Evolutionary conservation across 805 yeast genomes (phyloP).

Genomic region (Wickerhamomyces mucosus): DNA sequence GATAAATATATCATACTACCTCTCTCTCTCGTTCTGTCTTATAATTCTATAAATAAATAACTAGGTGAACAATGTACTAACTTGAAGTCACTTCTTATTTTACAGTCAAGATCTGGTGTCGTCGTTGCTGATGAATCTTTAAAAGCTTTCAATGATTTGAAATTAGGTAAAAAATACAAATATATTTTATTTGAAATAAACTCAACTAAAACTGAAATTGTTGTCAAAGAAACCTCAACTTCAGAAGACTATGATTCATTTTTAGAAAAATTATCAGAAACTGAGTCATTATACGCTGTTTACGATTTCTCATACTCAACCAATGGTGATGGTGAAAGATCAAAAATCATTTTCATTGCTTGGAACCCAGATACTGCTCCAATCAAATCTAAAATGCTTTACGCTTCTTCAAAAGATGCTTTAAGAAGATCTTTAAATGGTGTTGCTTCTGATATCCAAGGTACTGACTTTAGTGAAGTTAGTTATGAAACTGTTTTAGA

Average conservation of each 20-base stretch:
- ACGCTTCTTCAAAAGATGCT: slow-evolving; percentile 97
- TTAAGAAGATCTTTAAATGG: slow-evolving; percentile 96
- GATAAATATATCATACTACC: too few relatives aligned
- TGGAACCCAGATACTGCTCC: slow-evolving; percentile 99
- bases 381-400: slow-evolving; percentile 92
- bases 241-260: slow-evolving; percentile 75
- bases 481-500: slow-evolving; percentile 89
- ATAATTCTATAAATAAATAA: too few relatives aligned
- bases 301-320: slow-evolving; percentile 95
- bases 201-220: slow-evolving; percentile 81
- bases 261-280: slow-evolving; percentile 84
- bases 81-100: not conserved
- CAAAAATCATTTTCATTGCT: slow-evolving; percentile 59
- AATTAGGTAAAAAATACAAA: slow-evolving; percentile 85
- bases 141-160: slow-evolving; percentile 89
- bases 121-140: slow-evolving; percentile 86
- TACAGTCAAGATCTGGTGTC: slow-evolving; percentile 36
- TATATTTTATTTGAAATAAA: slow-evolving; percentile 75
- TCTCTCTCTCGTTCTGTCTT: too few relatives aligned
- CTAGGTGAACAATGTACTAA: too few relatives aligned
- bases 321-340: slow-evolving; percentile 90
- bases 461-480: slow-evolving; percentile 96
- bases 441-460: slow-evolving; percentile 89
- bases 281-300: slow-evolving; percentile 92
- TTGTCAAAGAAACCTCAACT: slow-evolving; percentile 77